Evolutionary conservation across 202 grass and related monocot species (phyloP), one percentile per base, ranked within the genome.

Genomic region (Setaria viridis): DNA sequence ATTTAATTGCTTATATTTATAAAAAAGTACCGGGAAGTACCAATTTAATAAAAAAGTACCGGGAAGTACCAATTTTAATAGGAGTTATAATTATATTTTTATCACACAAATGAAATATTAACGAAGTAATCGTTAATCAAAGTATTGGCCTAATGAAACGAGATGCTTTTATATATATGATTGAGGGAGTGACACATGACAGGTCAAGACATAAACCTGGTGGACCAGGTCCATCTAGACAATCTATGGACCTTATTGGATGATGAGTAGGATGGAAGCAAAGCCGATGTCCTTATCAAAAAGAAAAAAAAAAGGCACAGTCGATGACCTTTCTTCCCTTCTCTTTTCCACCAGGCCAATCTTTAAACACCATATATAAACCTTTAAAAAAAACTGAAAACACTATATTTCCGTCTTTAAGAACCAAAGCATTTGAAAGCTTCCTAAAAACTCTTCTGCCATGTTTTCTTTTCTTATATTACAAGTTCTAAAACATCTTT

Each of bases 191-290:
- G 82, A 70, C 39, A 39, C 51, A 29, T 70, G 29, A 39, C 17
- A 11, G 41, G 29, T 59, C 41, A 32, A 79, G 45, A 48, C 1
- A 43, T 51, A 56, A 55, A n/a, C 68, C 57, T 66, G 47, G 57
- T 55, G 21, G 33, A 74, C 45, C 35, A 65, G 4, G 47, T 34
- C 11, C 68, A 80, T 41, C 34, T 32, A 74, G 15, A 43, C 16
- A 25, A 17, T 15, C 33, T 15, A 43, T 29, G 17, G 57, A 47
- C 76, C 16, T 74, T 17, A 57, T 8, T 66, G 67, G 59, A 67
- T 47, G 69, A 55, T 74, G 85, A 80, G 25, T 72, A 62, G 56
- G 67, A 65, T 54, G n/a, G 15, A 74, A 74, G 76, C 11, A 65
- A 80, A 56, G 46, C 34, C 34, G 9, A 7, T 14, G 1, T 19